Evolutionary conservation across 2,329 filamentous ascomycete genomes (phyloP), one percentile per base, ranked within the genome.

Genomic region (Arthroderma uncinatum): DNA sequence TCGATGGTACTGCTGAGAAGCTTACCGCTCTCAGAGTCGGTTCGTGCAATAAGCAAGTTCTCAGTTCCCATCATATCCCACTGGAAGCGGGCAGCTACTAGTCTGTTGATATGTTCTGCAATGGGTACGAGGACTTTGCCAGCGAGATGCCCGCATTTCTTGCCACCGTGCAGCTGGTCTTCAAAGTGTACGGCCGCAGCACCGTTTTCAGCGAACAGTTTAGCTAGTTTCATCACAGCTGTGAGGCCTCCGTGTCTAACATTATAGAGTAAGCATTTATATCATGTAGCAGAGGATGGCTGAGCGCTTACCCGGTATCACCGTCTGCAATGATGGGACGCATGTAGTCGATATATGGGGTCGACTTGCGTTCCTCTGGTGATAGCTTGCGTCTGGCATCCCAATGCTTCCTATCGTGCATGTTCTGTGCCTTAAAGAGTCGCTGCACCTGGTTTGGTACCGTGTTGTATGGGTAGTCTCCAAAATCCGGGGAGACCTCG

Each of bases 21-120:
- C 70, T 85, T 91, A 48, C 92, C 93, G 61, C 89, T 95, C 73
- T 97, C 93, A 0, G 90, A 94, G 71, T 98, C 93, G 1, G 93
- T 97, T 58, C 93, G 85, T 2, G 93, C 93, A 68, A 98, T 93
- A 42, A 97, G 83, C 2, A 97, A 79, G 70, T 95, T 97, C 75
- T 98, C 93, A 55, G 83, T 85, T 50, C 92, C 93, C 92, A 98
- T 97, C 64, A 96, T 79, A 67, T 98, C 93, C 92, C 92, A 98
- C 69, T 98, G 93, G 76, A 95, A 96, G 59, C 93, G 85, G 2
- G 92, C 85, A 1, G 93, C 91, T 19, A 90, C 85, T 3, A 98
- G 82, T 28, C 93, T 85, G 75, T 95, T 96, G 78, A 97, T 95
- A 76, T 98, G 93, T 70, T 97, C 93, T 60, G 90, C 87, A 0